Evolutionary conservation across 768 basidiomycete species (phyloP), one percentile per base, ranked within the genome.

Genomic region (Hysterangium stoloniferum): DNA sequence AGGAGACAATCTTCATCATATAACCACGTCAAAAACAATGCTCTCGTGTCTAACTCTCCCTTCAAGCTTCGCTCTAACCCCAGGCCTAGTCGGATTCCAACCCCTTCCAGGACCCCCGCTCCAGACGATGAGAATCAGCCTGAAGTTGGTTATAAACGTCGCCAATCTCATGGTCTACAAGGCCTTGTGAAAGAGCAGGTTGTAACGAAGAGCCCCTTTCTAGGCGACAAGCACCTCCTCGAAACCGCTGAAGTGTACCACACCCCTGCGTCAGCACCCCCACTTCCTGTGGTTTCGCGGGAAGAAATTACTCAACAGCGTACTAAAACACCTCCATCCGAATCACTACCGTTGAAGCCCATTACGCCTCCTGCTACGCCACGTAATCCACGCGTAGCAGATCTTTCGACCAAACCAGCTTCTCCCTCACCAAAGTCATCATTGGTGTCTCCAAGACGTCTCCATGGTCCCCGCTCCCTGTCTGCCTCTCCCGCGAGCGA

Each of bases 161-260:
- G 81, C 40, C 84, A 90, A 62, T 87, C 84, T 48, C 82, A 79
- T 61, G 77, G 73, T 4, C 83, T 83, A 55, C 83, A 87, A 59
- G 79, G 77, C 20, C 77, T 92, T 45, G 72, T 82, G 1, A 74
- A 86, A 65, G 81, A 75, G 59, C 86, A 88, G 61, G 82, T 82
- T 6, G 88, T 92, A 24, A 79, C 80, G 24, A 88, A 84, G 70
- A 89, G 86, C 58, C 88, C 89, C 19, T 92, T 92, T 70, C 78
- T 70, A 55, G 69, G 65, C 52, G 49, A 42, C 40, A 51, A 32
- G 24, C 54, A 65, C 67, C 22, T 43, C 29, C 6, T 45, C 17
- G 28, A 19, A 13, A 17, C 52, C 25, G 31, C 38, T 5, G 57
- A 56, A 20, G 54, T 55, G 41, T 54, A 25, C 59, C 62, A 51